Base-by-base conservation (phyloP, 148 eudicot genomes). In the Fagopyrum esculentum region DNA sequence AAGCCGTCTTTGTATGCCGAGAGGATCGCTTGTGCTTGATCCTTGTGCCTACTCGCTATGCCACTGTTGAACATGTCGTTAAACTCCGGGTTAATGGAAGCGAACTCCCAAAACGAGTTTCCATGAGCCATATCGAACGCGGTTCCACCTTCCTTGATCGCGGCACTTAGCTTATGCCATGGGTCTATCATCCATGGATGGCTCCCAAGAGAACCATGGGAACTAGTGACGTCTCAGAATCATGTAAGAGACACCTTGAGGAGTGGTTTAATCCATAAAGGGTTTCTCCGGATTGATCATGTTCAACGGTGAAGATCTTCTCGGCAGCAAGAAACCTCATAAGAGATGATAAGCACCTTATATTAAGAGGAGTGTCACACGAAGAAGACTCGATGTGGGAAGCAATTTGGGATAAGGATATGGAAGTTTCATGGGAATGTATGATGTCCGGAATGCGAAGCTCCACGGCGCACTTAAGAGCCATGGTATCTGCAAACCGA, bases 11-110 rank as follows among this genome's bases (percentile, higher is more conserved):
- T 35, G 40, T 35, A 35, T 35, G 40, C 40, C 40, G 3, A 35
- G 40, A 35, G 40, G 40, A 35, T 35, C 40, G 40, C 40, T 35
- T 35, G 40, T 35, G 40, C 40, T 35, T 35, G 40, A 35, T 35
- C 17, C 80, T 82, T 84, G 3, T 92, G 85, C 77, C 83, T 80
- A 64, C 90, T 81, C 5, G 88, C 89, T 93, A 89, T 88, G 2
- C 88, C 94, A 12, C 88, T 89, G 50, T 92, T 78, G 19, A 92
- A 66, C 9, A 89, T 87, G 1, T 48, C 1, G 50, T 48, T 48
- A 4, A 48, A 9, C 50, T 48, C 50, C 50, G 50, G 79, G 82
- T 85, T 81, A 1, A 75, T 63, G 0, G 84, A 80, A 0, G 89
- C 82, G 68, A 73, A 78, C 7, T 73, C 29, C 97, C 97, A 89